phyloP scores from a whole-genome alignment of 352 stramenopile species.

The Phytopythium cucurbitacearum region DNA sequence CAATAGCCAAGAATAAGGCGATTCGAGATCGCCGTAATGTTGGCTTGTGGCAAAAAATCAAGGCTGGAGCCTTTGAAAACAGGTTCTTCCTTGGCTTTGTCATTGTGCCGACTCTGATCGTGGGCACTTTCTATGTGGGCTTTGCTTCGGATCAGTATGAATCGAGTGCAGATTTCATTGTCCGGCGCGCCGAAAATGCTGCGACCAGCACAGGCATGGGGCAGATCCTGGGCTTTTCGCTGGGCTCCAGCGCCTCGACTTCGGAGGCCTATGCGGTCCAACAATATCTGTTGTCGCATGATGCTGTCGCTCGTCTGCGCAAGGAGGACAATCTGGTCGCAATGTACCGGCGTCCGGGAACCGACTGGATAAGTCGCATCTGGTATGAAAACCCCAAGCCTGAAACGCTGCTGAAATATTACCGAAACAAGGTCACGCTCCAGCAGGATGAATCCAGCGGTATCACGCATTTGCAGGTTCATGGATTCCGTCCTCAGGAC shows the following conservation, averaged over 20 bases:
- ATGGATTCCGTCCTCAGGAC: constrained; percentile 5
- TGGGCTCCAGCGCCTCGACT: constrained; percentile 4
- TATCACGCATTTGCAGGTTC: constrained; percentile 6
- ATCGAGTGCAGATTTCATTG: constrained; percentile 6
- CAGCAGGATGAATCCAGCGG: constrained; percentile 5
- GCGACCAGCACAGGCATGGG: constrained; percentile 4
- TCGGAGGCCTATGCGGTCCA: constrained; percentile 5
- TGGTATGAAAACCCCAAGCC: constrained; percentile 5
- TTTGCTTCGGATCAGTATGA: constrained; percentile 6
- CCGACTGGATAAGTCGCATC: constrained; percentile 5
- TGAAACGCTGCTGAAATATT: constrained; percentile 6
- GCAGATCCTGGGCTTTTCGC: constrained; percentile 5
- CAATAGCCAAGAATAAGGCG: constrained; percentile 6
- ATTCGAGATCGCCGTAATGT: constrained; percentile 6
- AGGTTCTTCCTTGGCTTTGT: constrained; percentile 6
- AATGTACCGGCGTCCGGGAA: constrained; percentile 5
- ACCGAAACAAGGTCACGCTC: constrained; percentile 5
- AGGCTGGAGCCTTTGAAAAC: constrained; percentile 5
- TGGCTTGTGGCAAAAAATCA: constrained; percentile 6
- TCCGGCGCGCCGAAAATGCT: constrained; percentile 5
- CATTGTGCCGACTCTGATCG: constrained; percentile 5
- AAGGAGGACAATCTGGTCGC: constrained; percentile 5
- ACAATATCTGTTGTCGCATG: constrained; percentile 6
- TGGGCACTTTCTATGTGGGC: constrained; percentile 5
- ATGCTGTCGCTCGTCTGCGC: constrained; percentile 5